A percentile compares a stretch with the other conserved stretches of the same genome.
Conservation (phyloP, 345 rosid species). For the Corchorus olitorius region DNA sequence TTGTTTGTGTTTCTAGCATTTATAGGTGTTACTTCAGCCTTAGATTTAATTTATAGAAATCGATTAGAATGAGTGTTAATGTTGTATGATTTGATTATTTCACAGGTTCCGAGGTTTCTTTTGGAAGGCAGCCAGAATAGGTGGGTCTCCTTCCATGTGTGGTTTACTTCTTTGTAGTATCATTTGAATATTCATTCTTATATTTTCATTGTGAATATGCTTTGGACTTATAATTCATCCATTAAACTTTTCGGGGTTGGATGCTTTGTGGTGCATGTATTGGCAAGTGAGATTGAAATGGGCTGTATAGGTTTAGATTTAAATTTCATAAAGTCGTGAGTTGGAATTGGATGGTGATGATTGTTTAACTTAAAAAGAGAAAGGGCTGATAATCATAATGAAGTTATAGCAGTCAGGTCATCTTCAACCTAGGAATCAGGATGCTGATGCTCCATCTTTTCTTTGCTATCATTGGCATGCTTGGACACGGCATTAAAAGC, state of each 20-base stretch:
- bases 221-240: not conserved
- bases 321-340: not conserved
- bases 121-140: constrained; percentile 99
- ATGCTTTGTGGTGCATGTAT: not conserved
- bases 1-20: not conserved
- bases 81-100: constrained; percentile 4
- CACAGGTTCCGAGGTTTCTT: constrained; percentile 91
- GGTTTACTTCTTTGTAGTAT: not conserved
- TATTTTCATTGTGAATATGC: not conserved
- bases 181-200: constrained; percentile 1
- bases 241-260: constrained; percentile 1
- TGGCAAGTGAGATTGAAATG: not conserved
- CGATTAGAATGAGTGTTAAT: constrained; percentile 15
- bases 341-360: not conserved
- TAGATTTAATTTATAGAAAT: constrained; percentile 3
- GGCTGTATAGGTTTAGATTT: not conserved
- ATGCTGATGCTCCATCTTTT: not conserved
- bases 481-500: constrained; percentile 9
- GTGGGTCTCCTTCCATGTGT: constrained; percentile 36
- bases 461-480: not conserved
- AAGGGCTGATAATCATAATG: not conserved
- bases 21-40: not conserved
- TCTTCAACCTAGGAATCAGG: not conserved
- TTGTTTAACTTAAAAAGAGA: not conserved
- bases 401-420: not conserved